phyloP scores from a whole-genome alignment of 306 rosid species.

The Amphicarpaea edgeworthii region DNA sequence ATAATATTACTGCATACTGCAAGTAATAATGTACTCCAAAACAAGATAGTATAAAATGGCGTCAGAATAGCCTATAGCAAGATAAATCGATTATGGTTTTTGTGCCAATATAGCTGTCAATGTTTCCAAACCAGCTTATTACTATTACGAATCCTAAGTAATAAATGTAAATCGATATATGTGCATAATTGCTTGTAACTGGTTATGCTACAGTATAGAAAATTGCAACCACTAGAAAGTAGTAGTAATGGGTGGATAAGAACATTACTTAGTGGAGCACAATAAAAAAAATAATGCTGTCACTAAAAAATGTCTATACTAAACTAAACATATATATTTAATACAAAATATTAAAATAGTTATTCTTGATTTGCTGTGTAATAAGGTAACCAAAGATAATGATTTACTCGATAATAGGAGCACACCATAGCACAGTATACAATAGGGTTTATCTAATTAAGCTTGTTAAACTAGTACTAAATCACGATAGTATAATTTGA shows the following conservation, averaged over 20 bases:
- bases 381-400: neutral
- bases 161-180: conserved; percentile 28
- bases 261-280: conserved; percentile 32
- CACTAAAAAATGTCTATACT: conserved; percentile 20
- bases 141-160: neutral
- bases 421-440: neutral
- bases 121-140: conserved; percentile 33
- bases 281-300: neutral
- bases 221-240: conserved; percentile 17
- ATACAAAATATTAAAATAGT: neutral
- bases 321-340: neutral
- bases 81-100: conserved; percentile 1
- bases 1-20: too few relatives aligned
- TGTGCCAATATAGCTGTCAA: conserved; percentile 42
- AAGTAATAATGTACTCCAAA: too few relatives aligned
- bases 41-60: too few relatives aligned
- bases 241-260: conserved; percentile 28
- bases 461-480: neutral
- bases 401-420: too few relatives aligned
- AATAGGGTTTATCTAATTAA: too few relatives aligned
- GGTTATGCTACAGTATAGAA: neutral
- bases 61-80: neutral
- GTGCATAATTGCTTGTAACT: conserved; percentile 15
- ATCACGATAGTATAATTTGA: neutral
- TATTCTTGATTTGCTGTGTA: neutral